Evolutionary conservation across 148 eudicot genomes (phyloP), one percentile per base, ranked within the genome.

Genomic region (Selenicereus undatus): DNA sequence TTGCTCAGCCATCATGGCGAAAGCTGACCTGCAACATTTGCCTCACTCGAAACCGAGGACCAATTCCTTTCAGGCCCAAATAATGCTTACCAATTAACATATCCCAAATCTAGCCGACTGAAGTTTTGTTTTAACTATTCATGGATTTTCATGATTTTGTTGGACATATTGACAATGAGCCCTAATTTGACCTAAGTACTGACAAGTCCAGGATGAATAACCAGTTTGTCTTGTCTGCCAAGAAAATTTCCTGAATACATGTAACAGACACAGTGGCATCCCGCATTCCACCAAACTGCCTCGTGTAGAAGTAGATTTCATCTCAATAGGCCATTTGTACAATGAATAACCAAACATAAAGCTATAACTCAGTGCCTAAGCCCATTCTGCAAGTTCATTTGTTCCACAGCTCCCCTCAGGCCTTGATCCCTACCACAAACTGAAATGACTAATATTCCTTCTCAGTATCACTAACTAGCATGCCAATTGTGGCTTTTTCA

Each of bases 401-500:
- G 52, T 48, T 48, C 50, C 50, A 6, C 9, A 45, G 50, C 9
- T 45, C 11, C 50, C 50, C 50, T 45, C 50, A 45, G 8, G 11
- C 20, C 60, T 17, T 17, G 32, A 32, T 2, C 32, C 32, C 32
- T 32, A 32, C 32, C 13, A 54, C 60, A 16, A 13, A 54, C 60
- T 54, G 60, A 54, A 13, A 4, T 13, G 60, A 54, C 2, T 54
- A 32, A 32, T 32, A 39, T 2, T 17, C 21, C 7, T 56, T 20
- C 62, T 3, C 43, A 7, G 43, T 39, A 7, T 56, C 22, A 56
- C 3, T 18, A 56, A 56, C 60, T 54, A 0, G 17, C 8, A 20
- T 17, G 68, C 29, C 68, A 64, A 22, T 12, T 66, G 35, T 66
- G 35, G 4, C 35, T 9, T 27, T 65, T n/a, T 30, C 89, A 93